Conservation (phyloP, 2,329 filamentous ascomycete genomes). For the Elsinoe australis region DNA sequence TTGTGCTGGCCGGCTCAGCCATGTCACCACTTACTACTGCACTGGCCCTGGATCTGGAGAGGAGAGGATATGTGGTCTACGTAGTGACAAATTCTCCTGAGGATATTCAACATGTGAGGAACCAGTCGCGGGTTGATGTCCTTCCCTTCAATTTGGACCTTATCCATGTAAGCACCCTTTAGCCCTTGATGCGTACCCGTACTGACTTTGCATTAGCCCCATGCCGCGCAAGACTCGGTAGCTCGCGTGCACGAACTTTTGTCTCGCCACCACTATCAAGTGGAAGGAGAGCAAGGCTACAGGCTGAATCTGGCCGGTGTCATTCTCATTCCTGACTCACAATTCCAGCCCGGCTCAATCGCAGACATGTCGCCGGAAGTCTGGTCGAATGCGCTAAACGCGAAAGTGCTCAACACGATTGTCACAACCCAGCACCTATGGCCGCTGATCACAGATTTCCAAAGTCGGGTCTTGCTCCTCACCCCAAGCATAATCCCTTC, state of each 20-base stretch:
- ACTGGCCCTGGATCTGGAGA: slow-evolving; percentile 76
- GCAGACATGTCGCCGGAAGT: slow-evolving; percentile 75
- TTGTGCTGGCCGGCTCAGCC: slow-evolving; percentile 81
- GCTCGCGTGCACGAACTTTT: slow-evolving; percentile 65
- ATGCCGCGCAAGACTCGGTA: slow-evolving; percentile 59
- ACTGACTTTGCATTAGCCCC: slow-evolving; percentile 46
- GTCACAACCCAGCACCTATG: slow-evolving; percentile 83
- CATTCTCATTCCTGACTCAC: slow-evolving; percentile 70
- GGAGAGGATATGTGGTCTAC: slow-evolving; percentile 88
- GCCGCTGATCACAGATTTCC: slow-evolving; percentile 43
- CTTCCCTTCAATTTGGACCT: slow-evolving; percentile 75
- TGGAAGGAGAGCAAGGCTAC: slow-evolving; percentile 67
- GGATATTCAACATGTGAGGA: slow-evolving; percentile 71
- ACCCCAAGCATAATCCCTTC: slow-evolving; percentile 75
- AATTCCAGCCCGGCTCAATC: slow-evolving; percentile 66
- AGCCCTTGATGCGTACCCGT: background rate
- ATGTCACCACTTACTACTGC: slow-evolving; percentile 76
- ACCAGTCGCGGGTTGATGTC: slow-evolving; percentile 72
- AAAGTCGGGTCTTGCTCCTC: slow-evolving; percentile 64
- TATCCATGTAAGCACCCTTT: slow-evolving; percentile 59
- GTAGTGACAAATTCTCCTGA: slow-evolving; percentile 78
- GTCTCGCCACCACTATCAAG: slow-evolving; percentile 65
- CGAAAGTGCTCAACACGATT: slow-evolving; percentile 82
- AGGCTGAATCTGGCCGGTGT: slow-evolving; percentile 69
- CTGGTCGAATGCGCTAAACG: slow-evolving; percentile 87